phyloP scores from a whole-genome alignment of 1,139 yeast genomes.

The Hemisphaericaspora lyxosophila region DNA sequence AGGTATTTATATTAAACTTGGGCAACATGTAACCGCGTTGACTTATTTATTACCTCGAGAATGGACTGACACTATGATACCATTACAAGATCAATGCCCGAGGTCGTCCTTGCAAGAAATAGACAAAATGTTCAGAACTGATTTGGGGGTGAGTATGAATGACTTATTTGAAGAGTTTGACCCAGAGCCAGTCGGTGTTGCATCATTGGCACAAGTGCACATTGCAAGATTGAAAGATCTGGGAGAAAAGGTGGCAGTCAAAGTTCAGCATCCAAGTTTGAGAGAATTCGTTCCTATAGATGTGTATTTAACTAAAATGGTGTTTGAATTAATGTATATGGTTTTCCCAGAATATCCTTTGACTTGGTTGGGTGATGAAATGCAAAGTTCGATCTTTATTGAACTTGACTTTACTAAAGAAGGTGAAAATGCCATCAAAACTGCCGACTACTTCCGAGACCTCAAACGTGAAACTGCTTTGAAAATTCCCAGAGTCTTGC shows the following conservation, averaged over 20 bases:
- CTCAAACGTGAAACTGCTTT: slow-evolving; percentile 67
- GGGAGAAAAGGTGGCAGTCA: slow-evolving; percentile 85
- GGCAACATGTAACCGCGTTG: slow-evolving; percentile 91
- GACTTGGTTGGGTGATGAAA: slow-evolving; percentile 91
- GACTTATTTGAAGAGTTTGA: slow-evolving; percentile 70
- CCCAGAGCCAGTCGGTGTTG: slow-evolving; percentile 84
- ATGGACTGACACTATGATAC: slow-evolving; percentile 95
- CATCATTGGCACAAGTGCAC: slow-evolving; percentile 95
- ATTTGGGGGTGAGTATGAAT: slow-evolving; percentile 61
- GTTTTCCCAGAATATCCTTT: slow-evolving; percentile 93
- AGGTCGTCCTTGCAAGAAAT: slow-evolving; percentile 71
- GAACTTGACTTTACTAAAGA: slow-evolving; percentile 88
- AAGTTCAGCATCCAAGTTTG: slow-evolving; percentile 89
- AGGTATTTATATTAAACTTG: slow-evolving; percentile 89
- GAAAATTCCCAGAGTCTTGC: slow-evolving; percentile 69
- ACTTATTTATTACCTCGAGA: slow-evolving; percentile 87
- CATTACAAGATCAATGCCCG: slow-evolving; percentile 91
- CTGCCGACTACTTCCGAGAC: slow-evolving; percentile 63
- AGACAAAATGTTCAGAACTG: slow-evolving; percentile 60
- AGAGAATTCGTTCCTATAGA: slow-evolving; percentile 90
- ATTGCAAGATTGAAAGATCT: slow-evolving; percentile 59
- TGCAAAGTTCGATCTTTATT: slow-evolving; percentile 79
- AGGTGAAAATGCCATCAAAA: slow-evolving; percentile 73
- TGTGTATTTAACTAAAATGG: slow-evolving; percentile 71
- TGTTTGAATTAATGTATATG: slow-evolving; percentile 70